Base-by-base conservation (phyloP, 192 early-diverging fungal genomes). In the Coemansia sp. region DNA sequence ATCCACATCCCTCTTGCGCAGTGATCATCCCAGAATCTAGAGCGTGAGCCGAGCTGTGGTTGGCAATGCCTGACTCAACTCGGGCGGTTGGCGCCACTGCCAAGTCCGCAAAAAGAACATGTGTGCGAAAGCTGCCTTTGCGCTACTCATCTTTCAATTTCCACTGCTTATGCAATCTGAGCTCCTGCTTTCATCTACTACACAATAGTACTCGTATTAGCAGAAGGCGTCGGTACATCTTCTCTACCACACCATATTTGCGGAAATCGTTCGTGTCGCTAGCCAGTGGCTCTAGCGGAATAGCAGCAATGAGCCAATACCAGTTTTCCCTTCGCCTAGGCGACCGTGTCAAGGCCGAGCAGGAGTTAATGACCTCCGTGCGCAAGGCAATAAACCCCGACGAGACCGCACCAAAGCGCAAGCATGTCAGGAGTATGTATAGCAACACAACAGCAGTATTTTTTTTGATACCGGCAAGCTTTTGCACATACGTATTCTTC, bases 321-420 rank as follows among this genome's bases (percentile, higher is more conserved):
- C 76, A 76, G 67, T 85, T 82, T 73, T 75, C 82, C 49, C 65
- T 86, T 32, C 85, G 89, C 57, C 68, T 84, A 25, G 80, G 83
- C 31, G 84, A 85, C 76, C 76, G 84, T 28, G 85, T 84, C 60
- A 92, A 90, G 83, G 90, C 88, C 52, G 95, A 98, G 66, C 77
- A 89, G 49, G 92, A 96, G 49, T 85, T 98, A 26, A 84, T 89
- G 53, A 84, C 82, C n/a, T 87, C 89, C 68, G 94, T 97, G 59
- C 91, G 90, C 65, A 98, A 98, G 78, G 96, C 95, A 16, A 89
- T 92, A 9, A 88, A 87, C 52, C 61, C 81, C 31, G 95, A 96
- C 31, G 96, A 98, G 69, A 88, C 89, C 22, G 91, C 96, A 2
- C 96, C 96, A 59, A 98, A 98, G 74, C 94, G 95, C 76, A 98